Evolutionary conservation across 2,329 filamentous ascomycete genomes (phyloP).

Genomic region (Hymenoscyphus scutula): DNA sequence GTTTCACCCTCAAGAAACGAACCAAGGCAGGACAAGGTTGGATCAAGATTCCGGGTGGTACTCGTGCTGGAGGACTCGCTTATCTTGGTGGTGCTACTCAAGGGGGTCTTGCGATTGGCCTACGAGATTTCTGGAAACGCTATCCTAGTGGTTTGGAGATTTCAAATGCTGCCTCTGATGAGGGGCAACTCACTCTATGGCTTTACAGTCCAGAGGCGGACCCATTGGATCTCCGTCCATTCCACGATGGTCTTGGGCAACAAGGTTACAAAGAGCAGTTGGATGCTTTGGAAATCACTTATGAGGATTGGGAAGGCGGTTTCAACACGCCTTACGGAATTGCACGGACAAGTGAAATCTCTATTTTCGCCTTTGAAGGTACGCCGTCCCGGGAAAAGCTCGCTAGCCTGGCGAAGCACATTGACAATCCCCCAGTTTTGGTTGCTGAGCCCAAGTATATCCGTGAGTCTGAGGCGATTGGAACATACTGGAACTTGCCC

Average conservation of each 20-base stretch:
- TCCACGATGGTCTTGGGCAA: constrained; percentile 56
- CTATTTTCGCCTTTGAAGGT: constrained; percentile 49
- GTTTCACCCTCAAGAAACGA: constrained; percentile 59
- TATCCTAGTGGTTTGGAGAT: constrained; percentile 59
- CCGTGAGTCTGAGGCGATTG: constrained; percentile 50
- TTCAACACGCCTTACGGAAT: constrained; percentile 58
- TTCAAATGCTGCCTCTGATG: constrained; percentile 47
- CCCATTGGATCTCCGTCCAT: constrained; percentile 55
- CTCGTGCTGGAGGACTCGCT: constrained; percentile 52
- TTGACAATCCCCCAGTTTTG: constrained; percentile 53
- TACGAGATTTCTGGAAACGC: constrained; percentile 62
- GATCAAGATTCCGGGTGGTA: constrained; percentile 57
- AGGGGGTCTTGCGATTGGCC: constrained; percentile 58
- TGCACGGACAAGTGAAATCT: constrained; percentile 56
- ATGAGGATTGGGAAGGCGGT: constrained; percentile 58
- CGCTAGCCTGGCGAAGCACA: constrained; percentile 42
- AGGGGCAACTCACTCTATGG: constrained; percentile 56
- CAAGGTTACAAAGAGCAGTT: constrained; percentile 56
- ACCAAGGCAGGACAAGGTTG: constrained; percentile 56
- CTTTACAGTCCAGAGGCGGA: constrained; percentile 56
- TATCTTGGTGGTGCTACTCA: constrained; percentile 56
- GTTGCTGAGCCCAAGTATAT: constrained; percentile 49
- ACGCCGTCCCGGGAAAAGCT: constrained; percentile 51
- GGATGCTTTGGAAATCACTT: constrained; percentile 60
- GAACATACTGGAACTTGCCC: constrained; percentile 52